Base-by-base conservation (phyloP, 2,329 filamentous ascomycete genomes). In the Penicillium sp. region DNA sequence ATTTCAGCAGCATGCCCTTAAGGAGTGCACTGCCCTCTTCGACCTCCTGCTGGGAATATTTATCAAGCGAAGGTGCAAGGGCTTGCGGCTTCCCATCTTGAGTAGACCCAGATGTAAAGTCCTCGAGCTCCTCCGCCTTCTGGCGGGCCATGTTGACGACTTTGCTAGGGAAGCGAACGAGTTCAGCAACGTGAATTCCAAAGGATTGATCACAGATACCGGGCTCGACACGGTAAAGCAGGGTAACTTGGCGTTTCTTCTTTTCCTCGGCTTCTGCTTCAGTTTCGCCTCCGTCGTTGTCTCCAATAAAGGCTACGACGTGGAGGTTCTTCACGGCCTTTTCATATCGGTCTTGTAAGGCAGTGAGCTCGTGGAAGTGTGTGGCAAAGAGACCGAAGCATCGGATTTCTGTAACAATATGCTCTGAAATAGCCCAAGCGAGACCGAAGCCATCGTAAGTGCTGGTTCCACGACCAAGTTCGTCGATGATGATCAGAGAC, bases 71-170 rank as follows among this genome's bases (percentile, higher is more conserved):
- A 42, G 65, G 63, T 1, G 63, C 47, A 18, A 65, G 45, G n/a
- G 65, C 73, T 7, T 80, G 78, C 18, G 18, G 18, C 1, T 75
- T 65, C 0, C 65, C 49, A 44, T 47, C 50, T 22, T 64, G 59
- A 13, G 53, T n/a, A 36, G 64, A 60, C 1, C 69, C 67, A 10
- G 73, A 67, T 0, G 73, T 74, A 49, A 99, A 99, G 72, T 99
- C 94, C 72, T 99, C 94, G 34, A 99, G 81, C 79, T 99, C 95
- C 72, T 97, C 94, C 0, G 94, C 94, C 78, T 99, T 99, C 64
- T 94, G 85, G 77, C 96, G 96, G n/a, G 94, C 94, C 95, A 99
- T 99, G 60, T 92, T 91, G 56, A 99, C 89, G 14, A 99, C 95
- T 77, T 99, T 99, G 64, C 91, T 88, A 0, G 94, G 94, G 77